Evolutionary conservation across 2,329 filamentous ascomycete genomes (phyloP).

Genomic region (Gnomoniopsis smithogilvyi): DNA sequence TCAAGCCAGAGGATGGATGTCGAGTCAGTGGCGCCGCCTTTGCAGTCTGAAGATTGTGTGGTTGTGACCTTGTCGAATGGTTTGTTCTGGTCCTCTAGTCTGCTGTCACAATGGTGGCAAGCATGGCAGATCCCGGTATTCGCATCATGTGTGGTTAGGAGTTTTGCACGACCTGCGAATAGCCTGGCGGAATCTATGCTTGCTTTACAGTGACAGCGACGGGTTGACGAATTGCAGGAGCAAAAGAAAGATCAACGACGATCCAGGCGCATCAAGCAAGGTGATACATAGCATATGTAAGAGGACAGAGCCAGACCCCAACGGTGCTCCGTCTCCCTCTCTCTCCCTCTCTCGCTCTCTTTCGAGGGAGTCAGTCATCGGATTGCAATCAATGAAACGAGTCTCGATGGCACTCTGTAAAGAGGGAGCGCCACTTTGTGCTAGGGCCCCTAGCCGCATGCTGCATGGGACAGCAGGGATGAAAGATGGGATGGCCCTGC

Average conservation of each 20-base stretch:
- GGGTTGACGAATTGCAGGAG: too few species aligned
- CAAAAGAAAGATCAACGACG: too few species aligned
- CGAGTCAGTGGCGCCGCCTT: constrained; percentile 15
- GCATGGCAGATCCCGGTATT: constrained; percentile 15
- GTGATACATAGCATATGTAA: too few species aligned
- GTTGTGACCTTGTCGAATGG: constrained; percentile 10
- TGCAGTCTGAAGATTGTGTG: neutral
- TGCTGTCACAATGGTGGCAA: constrained; percentile 7
- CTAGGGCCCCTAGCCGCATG: constrained; percentile 9
- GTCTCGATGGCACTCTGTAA: neutral
- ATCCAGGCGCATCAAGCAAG: too few species aligned
- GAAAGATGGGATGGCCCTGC: constrained; percentile 3
- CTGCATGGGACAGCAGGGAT: constrained; percentile 16
- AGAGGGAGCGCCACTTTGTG: neutral
- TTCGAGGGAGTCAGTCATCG: neutral
- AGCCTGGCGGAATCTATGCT: neutral
- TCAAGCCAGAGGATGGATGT: constrained; percentile 20
- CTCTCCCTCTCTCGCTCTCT: too few species aligned
- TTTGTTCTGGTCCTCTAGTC: constrained; percentile 10
- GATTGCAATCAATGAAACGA: neutral
- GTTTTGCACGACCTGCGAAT: constrained; percentile 9
- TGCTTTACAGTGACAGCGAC: neutral
- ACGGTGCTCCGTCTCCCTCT: too few species aligned
- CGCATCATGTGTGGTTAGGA: constrained; percentile 11
- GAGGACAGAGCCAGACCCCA: too few species aligned